A percentile compares a stretch with the other conserved stretches of the same genome.
These are phyloP conservation scores for Trametes cingulata DNA, from an alignment of 768 basidiomycete species.

Conservation along the genomic window DNA sequence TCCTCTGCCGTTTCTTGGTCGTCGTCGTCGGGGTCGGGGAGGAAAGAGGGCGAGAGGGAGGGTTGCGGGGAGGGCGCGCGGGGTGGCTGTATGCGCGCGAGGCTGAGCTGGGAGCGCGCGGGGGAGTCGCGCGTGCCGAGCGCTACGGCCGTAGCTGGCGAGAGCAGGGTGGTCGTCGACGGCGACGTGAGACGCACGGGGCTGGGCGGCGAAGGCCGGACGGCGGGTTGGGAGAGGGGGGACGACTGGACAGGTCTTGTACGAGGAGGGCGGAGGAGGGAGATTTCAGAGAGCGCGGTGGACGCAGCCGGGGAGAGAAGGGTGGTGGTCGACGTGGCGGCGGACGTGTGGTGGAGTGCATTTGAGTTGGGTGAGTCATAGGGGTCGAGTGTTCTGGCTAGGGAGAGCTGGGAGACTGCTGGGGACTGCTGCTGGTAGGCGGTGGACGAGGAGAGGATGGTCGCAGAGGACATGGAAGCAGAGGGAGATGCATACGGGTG, in stretches of 20 bases:
- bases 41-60: no score
- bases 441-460: conserved; percentile 12
- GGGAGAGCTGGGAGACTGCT: conserved; percentile 1
- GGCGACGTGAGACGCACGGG: conserved; percentile 11
- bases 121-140: conserved; percentile 10
- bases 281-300: conserved; percentile 10
- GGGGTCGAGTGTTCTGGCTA: not conserved
- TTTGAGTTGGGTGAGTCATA: not conserved
- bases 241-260: conserved; percentile 6
- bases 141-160: conserved; percentile 1
- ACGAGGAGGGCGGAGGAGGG: conserved; percentile 13
- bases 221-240: not conserved
- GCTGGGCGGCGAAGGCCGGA: not conserved
- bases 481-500: conserved; percentile 6
- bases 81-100: not conserved
- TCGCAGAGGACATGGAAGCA: conserved; percentile 10
- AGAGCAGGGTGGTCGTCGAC: conserved; percentile 14
- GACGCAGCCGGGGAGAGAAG: not conserved
- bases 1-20: no score
- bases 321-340: conserved; percentile 6
- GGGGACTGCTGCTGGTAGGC: not conserved
- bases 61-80: not conserved
- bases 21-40: no score
- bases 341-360: not conserved
- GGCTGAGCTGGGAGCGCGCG: not conserved